phyloP scores from a whole-genome alignment of 768 basidiomycete species.

The Trametes cingulata region DNA sequence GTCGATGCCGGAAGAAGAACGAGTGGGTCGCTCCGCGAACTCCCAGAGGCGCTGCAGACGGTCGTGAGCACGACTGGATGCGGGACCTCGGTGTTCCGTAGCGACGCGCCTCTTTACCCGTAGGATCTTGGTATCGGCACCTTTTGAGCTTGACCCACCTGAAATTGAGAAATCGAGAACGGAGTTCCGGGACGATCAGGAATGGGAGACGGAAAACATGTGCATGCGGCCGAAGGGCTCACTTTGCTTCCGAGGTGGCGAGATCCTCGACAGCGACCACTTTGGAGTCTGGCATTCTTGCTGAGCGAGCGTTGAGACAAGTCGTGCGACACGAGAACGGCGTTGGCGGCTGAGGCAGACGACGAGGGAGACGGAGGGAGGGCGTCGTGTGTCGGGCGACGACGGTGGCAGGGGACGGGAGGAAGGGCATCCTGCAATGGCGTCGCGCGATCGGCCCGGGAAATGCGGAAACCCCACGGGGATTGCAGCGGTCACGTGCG shows the following conservation, averaged over 20 bases:
- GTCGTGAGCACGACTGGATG: neutral
- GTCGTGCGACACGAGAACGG: neutral
- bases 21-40: conserved; percentile 80
- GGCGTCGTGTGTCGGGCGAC: neutral
- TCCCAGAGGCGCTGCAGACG: conserved; percentile 78
- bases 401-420: neutral
- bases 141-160: conserved; percentile 89
- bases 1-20: conserved; percentile 76
- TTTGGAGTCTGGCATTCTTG: conserved; percentile 43
- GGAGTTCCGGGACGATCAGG: neutral
- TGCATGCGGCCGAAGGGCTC: conserved; percentile 22
- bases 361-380: neutral
- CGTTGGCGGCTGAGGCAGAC: neutral
- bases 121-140: conserved; percentile 77
- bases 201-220: neutral
- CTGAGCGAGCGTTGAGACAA: neutral
- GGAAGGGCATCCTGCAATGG: neutral
- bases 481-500: conserved; percentile 19
- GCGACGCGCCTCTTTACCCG: conserved; percentile 64
- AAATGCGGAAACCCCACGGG: conserved; percentile 10
- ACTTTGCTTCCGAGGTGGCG: conserved; percentile 60
- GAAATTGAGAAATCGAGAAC: conserved; percentile 1
- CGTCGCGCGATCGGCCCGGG: conserved; percentile 9
- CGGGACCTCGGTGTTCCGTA: neutral
- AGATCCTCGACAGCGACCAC: conserved; percentile 56